Base-by-base conservation (phyloP, 192 early-diverging fungal species). In the Ramicandelaber brevisporus region DNA sequence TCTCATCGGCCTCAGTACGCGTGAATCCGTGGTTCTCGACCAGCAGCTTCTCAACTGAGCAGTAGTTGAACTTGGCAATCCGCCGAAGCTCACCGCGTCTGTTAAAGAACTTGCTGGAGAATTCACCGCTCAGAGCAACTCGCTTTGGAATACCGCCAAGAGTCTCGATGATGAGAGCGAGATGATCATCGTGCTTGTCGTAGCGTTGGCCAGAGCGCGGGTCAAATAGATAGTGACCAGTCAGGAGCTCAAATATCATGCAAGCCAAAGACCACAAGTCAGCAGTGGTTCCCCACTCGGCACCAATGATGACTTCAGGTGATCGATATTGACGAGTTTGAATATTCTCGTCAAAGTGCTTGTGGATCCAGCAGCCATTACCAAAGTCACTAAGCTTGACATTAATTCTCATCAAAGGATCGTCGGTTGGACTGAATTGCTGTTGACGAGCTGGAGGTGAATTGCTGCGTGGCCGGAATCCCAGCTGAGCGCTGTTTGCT, bases 341-440 rank as follows among this genome's bases (percentile, higher is more conserved):
- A 34, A 96, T 92, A 43, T 89, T 83, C 21, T 78, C 71, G 0
- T 86, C 87, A 39, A 89, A 92, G 44, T 96, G 85, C 48, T 88
- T 73, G 44, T 89, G 58, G 1, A 72, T 67, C 90, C 90, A 96
- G 34, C 85, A 89, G 13, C 86, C 82, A 44, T 96, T 96, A 8
- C 90, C 90, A 10, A 96, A 51, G 50, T 96, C 90, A 6, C 86
- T 86, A 41, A 96, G 81, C 51, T 96, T 96, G 33, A 96, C 78
- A 12, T 63, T 58, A 19, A 79, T 53, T n/a, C n/a, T n/a, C n/a
- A n/a, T n/a, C n/a, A n/a, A n/a, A n/a, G n/a, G n/a, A n/a, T n/a
- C n/a, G n/a, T n/a, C n/a, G n/a, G n/a, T n/a, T n/a, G n/a, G n/a
- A n/a, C n/a, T n/a, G n/a, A n/a, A n/a, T n/a, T n/a, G n/a, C n/a